phyloP scores from a whole-genome alignment of 1,284 basidiomycete genomes.

The Rhodotorula sp. region DNA sequence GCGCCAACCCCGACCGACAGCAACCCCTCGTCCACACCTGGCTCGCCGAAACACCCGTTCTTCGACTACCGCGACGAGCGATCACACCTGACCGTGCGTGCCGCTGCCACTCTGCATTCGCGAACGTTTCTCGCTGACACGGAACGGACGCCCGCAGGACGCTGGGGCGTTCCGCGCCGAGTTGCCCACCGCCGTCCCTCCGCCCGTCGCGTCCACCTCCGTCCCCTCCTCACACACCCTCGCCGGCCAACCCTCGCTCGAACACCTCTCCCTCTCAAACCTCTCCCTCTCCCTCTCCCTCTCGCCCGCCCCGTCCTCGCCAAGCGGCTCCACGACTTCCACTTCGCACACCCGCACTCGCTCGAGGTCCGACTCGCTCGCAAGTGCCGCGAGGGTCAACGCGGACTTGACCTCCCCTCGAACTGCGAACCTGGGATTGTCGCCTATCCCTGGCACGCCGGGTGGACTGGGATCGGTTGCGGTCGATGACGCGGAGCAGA shows the following conservation, averaged over 20 bases:
- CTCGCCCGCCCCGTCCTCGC: not conserved
- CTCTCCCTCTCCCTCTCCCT: not conserved
- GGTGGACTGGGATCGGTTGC: not conserved
- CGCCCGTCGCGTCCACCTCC: not conserved
- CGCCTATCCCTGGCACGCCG: not conserved
- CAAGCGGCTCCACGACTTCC: not conserved
- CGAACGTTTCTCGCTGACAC: not conserved
- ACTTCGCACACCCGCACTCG: not conserved
- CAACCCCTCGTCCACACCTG: not conserved
- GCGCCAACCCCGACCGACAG: not conserved
- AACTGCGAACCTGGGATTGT: constrained; percentile 28
- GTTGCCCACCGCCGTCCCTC: constrained; percentile 22
- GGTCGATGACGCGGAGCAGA: not conserved
- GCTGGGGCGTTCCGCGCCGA: constrained; percentile 31
- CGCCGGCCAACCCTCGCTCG: constrained; percentile 19
- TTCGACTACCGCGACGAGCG: constrained; percentile 33
- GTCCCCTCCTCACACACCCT: not conserved
- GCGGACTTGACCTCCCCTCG: constrained; percentile 34
- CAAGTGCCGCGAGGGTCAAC: not conserved
- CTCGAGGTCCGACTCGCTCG: constrained; percentile 15
- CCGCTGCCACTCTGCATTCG: too few relatives aligned
- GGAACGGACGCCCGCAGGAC: constrained; percentile 11
- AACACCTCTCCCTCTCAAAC: constrained; percentile 17
- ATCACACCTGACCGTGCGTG: constrained; percentile 26
- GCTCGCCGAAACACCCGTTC: constrained; percentile 8